Percentiles rank a stretch among this genome's conserved stretches.
Conservation (phyloP, 768 basidiomycete genomes). For the Serendipita vermifera region DNA sequence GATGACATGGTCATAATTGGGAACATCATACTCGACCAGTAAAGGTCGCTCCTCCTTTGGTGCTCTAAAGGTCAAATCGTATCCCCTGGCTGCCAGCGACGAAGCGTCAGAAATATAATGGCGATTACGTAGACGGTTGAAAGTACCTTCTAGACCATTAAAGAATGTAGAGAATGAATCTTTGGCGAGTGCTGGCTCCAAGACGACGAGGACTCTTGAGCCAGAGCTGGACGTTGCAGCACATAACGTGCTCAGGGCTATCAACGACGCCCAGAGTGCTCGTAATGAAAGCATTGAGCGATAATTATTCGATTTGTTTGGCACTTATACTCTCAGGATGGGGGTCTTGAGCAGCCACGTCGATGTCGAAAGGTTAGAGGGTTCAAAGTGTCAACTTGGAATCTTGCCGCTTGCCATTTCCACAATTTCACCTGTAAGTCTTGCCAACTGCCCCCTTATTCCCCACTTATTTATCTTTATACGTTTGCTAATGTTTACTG, state of each 20-base stretch:
- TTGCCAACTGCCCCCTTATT: not conserved
- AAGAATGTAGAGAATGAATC: constrained; percentile 75
- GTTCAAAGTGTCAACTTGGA: not conserved
- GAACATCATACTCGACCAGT: constrained; percentile 55
- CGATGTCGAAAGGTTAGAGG: too few species aligned
- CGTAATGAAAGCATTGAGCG: constrained; percentile 22
- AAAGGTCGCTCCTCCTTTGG: constrained; percentile 61
- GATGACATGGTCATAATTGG: constrained; percentile 74
- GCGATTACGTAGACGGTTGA: too few species aligned
- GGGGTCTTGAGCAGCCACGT: not conserved
- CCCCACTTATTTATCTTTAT: not conserved
- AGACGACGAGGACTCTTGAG: constrained; percentile 68
- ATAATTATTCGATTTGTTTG: not conserved
- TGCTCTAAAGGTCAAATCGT: constrained; percentile 71
- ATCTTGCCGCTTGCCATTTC: not conserved
- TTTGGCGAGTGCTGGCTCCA: constrained; percentile 58
- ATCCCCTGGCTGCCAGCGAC: constrained; percentile 52
- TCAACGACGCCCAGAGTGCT: constrained; percentile 20
- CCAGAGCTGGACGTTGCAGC: constrained; percentile 65
- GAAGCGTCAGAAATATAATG: not conserved
- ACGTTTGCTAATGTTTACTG: not conserved
- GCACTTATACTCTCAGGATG: not conserved
- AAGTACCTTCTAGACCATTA: constrained; percentile 60
- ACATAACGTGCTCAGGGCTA: constrained; percentile 20
- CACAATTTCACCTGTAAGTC: not conserved